Conservation (phyloP, 148 eudicot genomes). For the Polygonum maritimum region DNA sequence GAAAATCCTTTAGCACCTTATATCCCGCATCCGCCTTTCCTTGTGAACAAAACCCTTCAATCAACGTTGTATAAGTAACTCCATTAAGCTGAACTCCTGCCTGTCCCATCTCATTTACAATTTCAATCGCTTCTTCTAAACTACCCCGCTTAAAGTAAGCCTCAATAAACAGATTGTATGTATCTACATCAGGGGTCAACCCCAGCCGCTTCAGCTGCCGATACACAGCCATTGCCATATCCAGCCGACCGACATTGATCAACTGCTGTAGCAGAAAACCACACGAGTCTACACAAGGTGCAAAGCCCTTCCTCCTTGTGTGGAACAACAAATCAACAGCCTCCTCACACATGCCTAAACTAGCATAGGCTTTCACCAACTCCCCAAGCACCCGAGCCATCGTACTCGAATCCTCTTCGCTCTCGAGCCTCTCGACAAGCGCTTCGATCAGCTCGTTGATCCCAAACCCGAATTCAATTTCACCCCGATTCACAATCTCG, state of each 20-base stretch:
- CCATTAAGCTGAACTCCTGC: conserved; percentile 39
- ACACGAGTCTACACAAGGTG: conserved; percentile 40
- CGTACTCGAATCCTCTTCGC: conserved; percentile 12
- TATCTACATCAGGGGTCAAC: conserved; percentile 47
- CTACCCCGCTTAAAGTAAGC: conserved; percentile 45
- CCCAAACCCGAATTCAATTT: conserved; percentile 29
- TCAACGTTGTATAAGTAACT: conserved; percentile 28
- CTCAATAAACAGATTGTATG: conserved; percentile 49
- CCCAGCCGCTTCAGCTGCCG: conserved; percentile 40
- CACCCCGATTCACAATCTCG: conserved; percentile 31
- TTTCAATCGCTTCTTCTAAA: conserved; percentile 33
- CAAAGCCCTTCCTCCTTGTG: conserved; percentile 29
- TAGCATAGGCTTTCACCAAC: conserved; percentile 48
- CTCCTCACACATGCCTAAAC: conserved; percentile 47
- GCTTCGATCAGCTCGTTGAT: conserved; percentile 39
- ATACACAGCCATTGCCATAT: conserved; percentile 31
- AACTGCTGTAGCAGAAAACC: conserved; percentile 43
- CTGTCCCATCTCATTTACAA: conserved; percentile 39
- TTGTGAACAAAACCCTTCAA: conserved; percentile 51
- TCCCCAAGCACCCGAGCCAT: conserved; percentile 36
- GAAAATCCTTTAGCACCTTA: conserved; percentile 31
- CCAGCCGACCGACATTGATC: conserved; percentile 31
- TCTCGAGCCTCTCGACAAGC: conserved; percentile 27
- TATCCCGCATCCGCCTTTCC: conserved; percentile 32
- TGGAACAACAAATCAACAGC: conserved; percentile 38